Percentiles rank a stretch among this genome's conserved stretches.
phyloP scores from a whole-genome alignment of 495 filamentous ascomycete genomes.

The Pseudoneurospora amorphoporcata region DNA sequence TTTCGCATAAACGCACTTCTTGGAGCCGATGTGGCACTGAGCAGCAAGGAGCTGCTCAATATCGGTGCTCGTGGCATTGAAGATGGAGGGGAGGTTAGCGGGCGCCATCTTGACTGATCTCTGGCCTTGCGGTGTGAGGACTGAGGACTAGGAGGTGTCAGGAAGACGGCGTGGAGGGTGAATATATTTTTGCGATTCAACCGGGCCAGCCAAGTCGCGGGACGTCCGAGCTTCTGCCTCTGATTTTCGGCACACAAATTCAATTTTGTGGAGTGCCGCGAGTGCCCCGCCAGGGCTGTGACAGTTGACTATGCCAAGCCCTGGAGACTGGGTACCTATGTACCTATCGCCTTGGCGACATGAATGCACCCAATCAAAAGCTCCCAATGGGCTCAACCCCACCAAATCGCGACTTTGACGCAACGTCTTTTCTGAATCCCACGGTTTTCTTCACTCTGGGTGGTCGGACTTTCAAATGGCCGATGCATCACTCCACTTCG shows the following conservation, averaged over 20 bases:
- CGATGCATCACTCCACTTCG: slow-evolving; percentile 2
- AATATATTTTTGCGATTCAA: slow-evolving; percentile 18
- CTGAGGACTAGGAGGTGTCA: slow-evolving; percentile 37
- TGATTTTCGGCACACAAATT: slow-evolving; percentile 29
- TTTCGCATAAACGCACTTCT: slow-evolving; percentile 48
- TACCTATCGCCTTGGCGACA: background rate
- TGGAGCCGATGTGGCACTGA: slow-evolving; percentile 93
- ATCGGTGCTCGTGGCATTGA: slow-evolving; percentile 64
- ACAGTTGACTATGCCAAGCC: background rate
- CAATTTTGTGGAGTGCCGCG: slow-evolving; percentile 23
- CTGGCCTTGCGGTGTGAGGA: slow-evolving; percentile 34
- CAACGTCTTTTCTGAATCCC: background rate
- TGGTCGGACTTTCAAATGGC: slow-evolving; percentile 5
- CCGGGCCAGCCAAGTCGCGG: slow-evolving; percentile 12
- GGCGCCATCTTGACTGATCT: slow-evolving; percentile 76
- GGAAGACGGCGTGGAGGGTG: slow-evolving; percentile 26
- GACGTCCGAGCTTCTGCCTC: slow-evolving; percentile 5
- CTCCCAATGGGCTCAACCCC: background rate
- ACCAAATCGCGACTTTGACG: background rate
- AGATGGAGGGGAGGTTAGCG: slow-evolving; percentile 76
- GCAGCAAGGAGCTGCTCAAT: slow-evolving; percentile 98
- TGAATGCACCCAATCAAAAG: background rate
- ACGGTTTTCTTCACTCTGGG: background rate
- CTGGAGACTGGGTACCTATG: background rate
- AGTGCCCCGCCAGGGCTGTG: slow-evolving; percentile 28